Evolutionary conservation across 768 basidiomycete species (phyloP).

Genomic region (Termitomyces sp.): DNA sequence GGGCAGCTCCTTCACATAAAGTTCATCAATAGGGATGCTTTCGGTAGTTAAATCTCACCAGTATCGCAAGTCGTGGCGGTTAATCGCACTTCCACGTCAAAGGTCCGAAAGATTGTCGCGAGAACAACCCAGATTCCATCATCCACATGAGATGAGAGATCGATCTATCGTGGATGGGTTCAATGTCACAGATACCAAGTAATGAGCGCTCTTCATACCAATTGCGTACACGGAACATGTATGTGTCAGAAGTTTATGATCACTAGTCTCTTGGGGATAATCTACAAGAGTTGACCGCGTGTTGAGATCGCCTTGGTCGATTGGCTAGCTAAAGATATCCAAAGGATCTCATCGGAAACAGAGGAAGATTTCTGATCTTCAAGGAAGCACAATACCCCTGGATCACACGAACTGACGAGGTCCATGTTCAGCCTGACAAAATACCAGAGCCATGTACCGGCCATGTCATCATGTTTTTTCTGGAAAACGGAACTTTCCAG

Average conservation of each 20-base stretch:
- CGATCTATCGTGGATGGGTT: not conserved
- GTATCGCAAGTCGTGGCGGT: not conserved
- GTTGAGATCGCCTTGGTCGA: constrained; percentile 2
- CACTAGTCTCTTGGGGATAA: not conserved
- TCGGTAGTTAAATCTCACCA: constrained; percentile 5
- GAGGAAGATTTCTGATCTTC: constrained; percentile 26
- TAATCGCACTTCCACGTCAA: not conserved
- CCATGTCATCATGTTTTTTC: not conserved
- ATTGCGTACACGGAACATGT: not conserved
- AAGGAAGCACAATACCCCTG: constrained; percentile 15
- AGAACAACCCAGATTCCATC: constrained; percentile 5
- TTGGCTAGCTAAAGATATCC: constrained; percentile 8
- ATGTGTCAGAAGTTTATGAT: not conserved
- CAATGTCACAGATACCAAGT: not conserved
- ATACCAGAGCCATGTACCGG: not conserved
- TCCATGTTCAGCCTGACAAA: not conserved
- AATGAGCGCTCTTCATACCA: not conserved
- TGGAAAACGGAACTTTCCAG: constrained; percentile 16
- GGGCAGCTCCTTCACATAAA: constrained; percentile 5
- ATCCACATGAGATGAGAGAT: not conserved
- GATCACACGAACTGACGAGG: not conserved
- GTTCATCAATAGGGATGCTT: constrained; percentile 1
- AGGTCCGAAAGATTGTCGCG: not conserved
- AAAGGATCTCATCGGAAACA: constrained; percentile 13
- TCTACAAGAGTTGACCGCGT: not conserved